These are phyloP conservation scores for Physcomitrellopsis africana DNA, from an alignment of 225 moss, liverwort and hornwort species.

Conservation along the genomic window DNA sequence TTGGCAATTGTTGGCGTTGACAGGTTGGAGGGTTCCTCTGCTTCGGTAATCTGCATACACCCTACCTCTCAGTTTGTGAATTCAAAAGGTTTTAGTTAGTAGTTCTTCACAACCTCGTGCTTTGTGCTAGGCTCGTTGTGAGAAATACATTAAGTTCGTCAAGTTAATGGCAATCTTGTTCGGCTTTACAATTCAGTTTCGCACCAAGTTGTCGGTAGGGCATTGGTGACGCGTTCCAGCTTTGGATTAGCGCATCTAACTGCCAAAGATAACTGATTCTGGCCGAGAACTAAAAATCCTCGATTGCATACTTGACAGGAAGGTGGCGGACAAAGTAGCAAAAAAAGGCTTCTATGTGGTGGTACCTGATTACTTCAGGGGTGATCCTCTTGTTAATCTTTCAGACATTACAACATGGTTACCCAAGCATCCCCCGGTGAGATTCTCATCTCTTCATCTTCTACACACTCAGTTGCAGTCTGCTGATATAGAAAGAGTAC, in stretches of 20 bases:
- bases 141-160: no score
- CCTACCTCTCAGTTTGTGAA: no score
- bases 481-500: no score
- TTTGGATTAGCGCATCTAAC: no score
- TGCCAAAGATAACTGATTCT: no score
- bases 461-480: no score
- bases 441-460: neutral
- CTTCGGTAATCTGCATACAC: constrained; percentile 2
- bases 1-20: neutral
- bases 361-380: constrained; percentile 52
- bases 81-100: no score
- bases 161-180: no score
- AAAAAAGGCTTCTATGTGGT: constrained; percentile 52
- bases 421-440: constrained; percentile 35
- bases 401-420: constrained; percentile 31
- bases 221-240: no score
- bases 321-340: constrained; percentile 58
- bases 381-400: constrained; percentile 26
- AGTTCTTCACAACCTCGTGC: no score
- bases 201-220: no score
- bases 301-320: constrained; percentile 32
- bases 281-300: neutral
- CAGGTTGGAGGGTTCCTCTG: constrained; percentile 28
- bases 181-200: neutral
- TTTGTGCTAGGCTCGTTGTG: no score